A percentile compares a stretch with the other conserved stretches of the same genome.
These are phyloP conservation scores for Echinosophora koreensis DNA, from an alignment of 306 rosid genomes.

Conservation along the genomic window DNA sequence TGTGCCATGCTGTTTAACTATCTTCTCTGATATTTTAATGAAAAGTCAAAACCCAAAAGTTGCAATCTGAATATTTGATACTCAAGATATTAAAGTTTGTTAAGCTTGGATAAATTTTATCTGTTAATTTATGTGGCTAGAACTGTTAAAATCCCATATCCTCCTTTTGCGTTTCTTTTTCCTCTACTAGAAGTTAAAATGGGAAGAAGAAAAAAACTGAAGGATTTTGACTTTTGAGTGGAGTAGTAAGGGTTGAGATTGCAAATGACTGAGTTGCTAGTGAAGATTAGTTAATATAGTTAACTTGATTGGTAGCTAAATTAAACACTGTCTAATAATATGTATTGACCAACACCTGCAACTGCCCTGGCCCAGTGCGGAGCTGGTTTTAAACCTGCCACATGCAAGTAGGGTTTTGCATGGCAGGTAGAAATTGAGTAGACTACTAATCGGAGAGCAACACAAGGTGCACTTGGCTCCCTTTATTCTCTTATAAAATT, in stretches of 20 bases:
- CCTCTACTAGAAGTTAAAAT: neutral
- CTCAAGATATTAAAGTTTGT: neutral
- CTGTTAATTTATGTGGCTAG: neutral
- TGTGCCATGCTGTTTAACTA: neutral
- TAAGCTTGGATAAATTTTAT: neutral
- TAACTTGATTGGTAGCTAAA: neutral
- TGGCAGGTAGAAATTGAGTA: neutral
- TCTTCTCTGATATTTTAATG: no score
- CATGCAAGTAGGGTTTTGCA: neutral
- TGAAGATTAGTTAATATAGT: no score
- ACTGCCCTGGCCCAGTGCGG: neutral
- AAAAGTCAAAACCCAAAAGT: neutral
- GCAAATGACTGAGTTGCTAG: neutral
- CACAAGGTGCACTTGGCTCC: neutral
- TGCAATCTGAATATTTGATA: neutral
- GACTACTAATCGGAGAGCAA: neutral
- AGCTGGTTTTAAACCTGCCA: neutral
- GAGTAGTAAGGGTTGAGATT: neutral
- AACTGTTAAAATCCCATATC: neutral
- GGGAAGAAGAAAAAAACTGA: neutral
- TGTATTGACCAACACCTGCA: no score
- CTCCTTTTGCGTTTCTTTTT: conserved; percentile 1
- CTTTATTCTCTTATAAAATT: neutral
- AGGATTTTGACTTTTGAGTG: neutral
- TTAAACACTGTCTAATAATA: no score